Percentiles rank a stretch among this genome's conserved stretches.
Conservation (phyloP, 352 stramenopile genomes). For the Peronospora destructor region DNA sequence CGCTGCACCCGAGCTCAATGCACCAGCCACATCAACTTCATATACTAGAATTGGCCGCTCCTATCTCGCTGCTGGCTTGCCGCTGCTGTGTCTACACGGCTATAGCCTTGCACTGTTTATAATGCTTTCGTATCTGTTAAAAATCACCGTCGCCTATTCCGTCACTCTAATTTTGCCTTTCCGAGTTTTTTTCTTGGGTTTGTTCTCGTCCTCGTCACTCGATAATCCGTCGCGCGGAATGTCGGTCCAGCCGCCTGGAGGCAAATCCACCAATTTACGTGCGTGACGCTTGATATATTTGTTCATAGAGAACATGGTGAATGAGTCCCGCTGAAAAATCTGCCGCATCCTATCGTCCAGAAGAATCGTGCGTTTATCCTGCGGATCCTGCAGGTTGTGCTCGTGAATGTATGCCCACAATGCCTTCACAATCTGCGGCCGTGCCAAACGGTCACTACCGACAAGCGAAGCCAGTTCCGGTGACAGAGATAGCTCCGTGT, state of each 20-base stretch:
- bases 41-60: slow-evolving; percentile 18
- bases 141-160: background rate
- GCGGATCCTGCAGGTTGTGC: slow-evolving; percentile 91
- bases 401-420: slow-evolving; percentile 95
- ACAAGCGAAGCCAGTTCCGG: slow-evolving; percentile 74
- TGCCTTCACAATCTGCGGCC: slow-evolving; percentile 90
- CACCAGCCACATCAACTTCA: slow-evolving; percentile 17
- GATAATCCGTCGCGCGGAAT: slow-evolving; percentile 70
- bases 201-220: slow-evolving; percentile 72
- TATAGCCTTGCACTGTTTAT: slow-evolving; percentile 1
- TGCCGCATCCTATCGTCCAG: slow-evolving; percentile 82
- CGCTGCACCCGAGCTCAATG: slow-evolving; percentile 25
- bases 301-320: slow-evolving; percentile 88
- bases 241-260: slow-evolving; percentile 57
- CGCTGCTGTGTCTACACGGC: slow-evolving; percentile 15
- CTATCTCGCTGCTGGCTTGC: slow-evolving; percentile 7
- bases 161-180: slow-evolving; percentile 21
- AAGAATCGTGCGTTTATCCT: slow-evolving; percentile 91
- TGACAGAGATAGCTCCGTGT: slow-evolving; percentile 66
- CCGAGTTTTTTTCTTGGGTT: slow-evolving; percentile 32
- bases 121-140: slow-evolving; percentile 10
- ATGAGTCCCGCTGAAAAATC: slow-evolving; percentile 77
- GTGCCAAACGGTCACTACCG: slow-evolving; percentile 73
- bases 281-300: slow-evolving; percentile 86
- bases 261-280: slow-evolving; percentile 60